Conservation (phyloP, 2,329 filamentous ascomycete species). For the Eurotiales sp. region DNA sequence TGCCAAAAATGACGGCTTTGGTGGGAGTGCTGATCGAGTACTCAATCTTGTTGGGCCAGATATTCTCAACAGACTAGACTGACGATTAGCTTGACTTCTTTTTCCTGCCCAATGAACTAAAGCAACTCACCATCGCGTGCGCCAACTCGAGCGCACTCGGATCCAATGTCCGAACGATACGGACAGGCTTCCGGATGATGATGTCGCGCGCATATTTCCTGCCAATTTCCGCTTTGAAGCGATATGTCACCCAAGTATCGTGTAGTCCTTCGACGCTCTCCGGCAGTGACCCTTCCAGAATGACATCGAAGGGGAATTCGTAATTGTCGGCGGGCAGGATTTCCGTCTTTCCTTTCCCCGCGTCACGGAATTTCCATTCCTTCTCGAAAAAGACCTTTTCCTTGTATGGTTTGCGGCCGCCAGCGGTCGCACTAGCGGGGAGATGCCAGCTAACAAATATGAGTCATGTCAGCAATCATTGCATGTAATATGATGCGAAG, state of each 20-base stretch:
- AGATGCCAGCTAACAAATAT: constrained; percentile 30
- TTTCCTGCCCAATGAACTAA: not conserved
- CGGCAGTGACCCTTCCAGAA: constrained; percentile 64
- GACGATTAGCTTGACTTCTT: not conserved
- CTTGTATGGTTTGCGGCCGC: constrained; percentile 36
- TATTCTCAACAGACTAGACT: constrained; percentile 74
- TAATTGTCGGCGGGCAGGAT: constrained; percentile 71
- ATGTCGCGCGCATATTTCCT: constrained; percentile 88
- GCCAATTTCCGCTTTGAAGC: constrained; percentile 84
- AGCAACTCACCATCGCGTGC: constrained; percentile 75
- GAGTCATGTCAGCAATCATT: not conserved
- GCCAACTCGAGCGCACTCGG: constrained; percentile 72
- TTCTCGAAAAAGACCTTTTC: constrained; percentile 60
- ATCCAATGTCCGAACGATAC: constrained; percentile 73
- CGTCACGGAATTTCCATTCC: constrained; percentile 65
- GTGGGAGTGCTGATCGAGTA: constrained; percentile 92
- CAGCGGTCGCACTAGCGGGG: constrained; percentile 33
- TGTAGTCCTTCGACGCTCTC: constrained; percentile 89
- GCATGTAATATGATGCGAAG: not conserved
- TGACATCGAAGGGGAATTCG: constrained; percentile 74
- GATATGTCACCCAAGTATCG: constrained; percentile 84
- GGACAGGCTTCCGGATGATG: constrained; percentile 71
- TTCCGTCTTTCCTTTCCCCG: constrained; percentile 47
- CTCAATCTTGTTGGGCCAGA: constrained; percentile 96
- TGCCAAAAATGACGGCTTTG: constrained; percentile 92